phyloP scores from a whole-genome alignment of 2,329 filamentous ascomycete species.

The Penicillium paneum region DNA sequence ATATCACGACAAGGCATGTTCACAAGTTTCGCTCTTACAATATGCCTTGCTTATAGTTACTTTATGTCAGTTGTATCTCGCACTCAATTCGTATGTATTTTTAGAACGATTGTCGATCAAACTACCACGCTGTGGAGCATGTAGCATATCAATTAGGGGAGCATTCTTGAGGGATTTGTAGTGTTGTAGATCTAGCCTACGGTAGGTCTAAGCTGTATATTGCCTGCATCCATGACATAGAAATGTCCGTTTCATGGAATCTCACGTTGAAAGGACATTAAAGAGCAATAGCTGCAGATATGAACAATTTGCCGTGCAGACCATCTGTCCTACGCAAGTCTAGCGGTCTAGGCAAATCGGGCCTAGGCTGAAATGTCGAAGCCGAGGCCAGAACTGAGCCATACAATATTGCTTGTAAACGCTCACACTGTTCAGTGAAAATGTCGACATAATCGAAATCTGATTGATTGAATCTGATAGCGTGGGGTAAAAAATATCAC shows the following conservation, averaged over 20 bases:
- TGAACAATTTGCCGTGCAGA: background rate
- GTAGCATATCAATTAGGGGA: too few relatives aligned
- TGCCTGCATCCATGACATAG: background rate
- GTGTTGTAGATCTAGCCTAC: background rate
- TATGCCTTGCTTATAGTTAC: too few relatives aligned
- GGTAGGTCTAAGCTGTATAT: background rate
- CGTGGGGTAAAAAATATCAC: slow-evolving; percentile 4
- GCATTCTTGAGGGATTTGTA: background rate
- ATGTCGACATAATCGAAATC: background rate
- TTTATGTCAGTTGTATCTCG: too few relatives aligned
- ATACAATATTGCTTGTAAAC: background rate
- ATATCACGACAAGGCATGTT: too few relatives aligned
- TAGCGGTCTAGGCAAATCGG: background rate
- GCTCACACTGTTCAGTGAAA: background rate
- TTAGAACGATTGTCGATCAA: too few relatives aligned
- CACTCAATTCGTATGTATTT: too few relatives aligned
- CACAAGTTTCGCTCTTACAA: too few relatives aligned
- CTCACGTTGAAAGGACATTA: background rate
- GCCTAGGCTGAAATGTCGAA: background rate
- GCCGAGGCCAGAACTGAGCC: background rate
- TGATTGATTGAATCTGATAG: background rate
- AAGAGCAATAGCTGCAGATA: background rate
- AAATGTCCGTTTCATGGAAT: background rate
- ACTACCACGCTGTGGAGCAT: too few relatives aligned
- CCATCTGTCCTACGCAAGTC: slow-evolving; percentile 1